Evolutionary conservation across 306 rosid species (phyloP), one percentile per base, ranked within the genome.

Genomic region (Ceratonia siliqua): DNA sequence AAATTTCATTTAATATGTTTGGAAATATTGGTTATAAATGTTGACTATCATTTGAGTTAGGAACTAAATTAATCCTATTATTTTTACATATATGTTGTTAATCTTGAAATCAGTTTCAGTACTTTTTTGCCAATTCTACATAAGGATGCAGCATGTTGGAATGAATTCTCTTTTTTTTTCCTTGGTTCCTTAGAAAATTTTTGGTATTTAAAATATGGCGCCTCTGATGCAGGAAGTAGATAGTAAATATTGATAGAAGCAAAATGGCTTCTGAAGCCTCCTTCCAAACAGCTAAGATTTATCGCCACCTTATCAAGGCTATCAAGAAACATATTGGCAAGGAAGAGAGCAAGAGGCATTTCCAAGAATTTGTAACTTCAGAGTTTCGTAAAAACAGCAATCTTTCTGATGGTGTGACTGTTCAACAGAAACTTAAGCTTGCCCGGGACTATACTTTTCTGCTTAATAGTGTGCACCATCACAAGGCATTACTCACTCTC

Each of bases 391-490:
- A 82, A 48, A 84, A 75, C 76, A 52, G 49, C 63, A 22, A 56
- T 58, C 68, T 79, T 13, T 82, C 86, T 6, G 90, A 88, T 67
- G 55, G 35, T 56, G 81, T 78, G 22, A 88, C 87, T 68, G 17
- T 86, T 70, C 92, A 72, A 75, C 93, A 86, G 50, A 88, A 81
- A 82, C 74, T 94, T 17, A 90, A 90, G 82, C 93, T 94, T 55
- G 97, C 97, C 6, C 82, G 14, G 2, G 91, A 92, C 72, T 94
- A 92, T 76, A 82, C 96, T 59, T 64, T 49, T 75, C 78, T 90
- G 42, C 96, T 92, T 55, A 92, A 90, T 58, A 78, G 89, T n/a
- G 95, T 94, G 52, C 97, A 94, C 75, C 89, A 89, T 83, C 96
- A 92, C 58, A 81, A 92, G 96, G 99, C 75, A 83, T 42, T 72